A percentile compares a stretch with the other conserved stretches of the same genome.
Evolutionary conservation across 139 green algal species (phyloP).

Genomic region (Pleodorina starrii): DNA sequence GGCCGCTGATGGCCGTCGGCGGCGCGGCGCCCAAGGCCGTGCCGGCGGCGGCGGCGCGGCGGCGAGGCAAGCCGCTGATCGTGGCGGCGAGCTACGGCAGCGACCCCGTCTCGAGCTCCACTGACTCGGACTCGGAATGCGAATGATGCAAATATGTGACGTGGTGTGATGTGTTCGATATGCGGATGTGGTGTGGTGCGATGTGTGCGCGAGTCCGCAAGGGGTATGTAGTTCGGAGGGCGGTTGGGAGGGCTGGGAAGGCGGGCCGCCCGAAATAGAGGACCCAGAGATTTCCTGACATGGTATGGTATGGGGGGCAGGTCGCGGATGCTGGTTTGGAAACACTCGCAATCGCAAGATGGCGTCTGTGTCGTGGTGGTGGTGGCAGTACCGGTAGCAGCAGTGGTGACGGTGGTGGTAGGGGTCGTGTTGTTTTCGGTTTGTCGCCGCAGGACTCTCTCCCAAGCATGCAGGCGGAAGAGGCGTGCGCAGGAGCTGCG

Average conservation of each 20-base stretch:
- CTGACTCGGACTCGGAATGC: conserved; percentile 33
- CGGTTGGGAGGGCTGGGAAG: background rate
- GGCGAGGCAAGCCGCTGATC: conserved; percentile 30
- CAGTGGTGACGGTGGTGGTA: too few species aligned
- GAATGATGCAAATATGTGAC: background rate
- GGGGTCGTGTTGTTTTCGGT: too few species aligned
- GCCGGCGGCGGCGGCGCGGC: background rate
- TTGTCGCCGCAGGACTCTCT: too few species aligned
- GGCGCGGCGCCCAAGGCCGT: background rate
- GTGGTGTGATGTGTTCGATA: background rate
- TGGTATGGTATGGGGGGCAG: too few species aligned
- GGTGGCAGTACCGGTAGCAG: too few species aligned
- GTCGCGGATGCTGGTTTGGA: too few species aligned
- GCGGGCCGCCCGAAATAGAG: background rate
- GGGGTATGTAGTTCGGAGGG: background rate
- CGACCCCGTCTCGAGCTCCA: background rate
- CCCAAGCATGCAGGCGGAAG: too few species aligned
- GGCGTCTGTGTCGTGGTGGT: too few species aligned
- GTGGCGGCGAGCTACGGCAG: conserved; percentile 47
- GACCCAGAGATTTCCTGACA: too few species aligned
- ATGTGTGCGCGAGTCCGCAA: too few species aligned
- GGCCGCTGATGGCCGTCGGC: background rate
- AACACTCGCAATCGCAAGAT: too few species aligned
- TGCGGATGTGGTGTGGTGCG: background rate
- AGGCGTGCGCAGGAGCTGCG: too few species aligned